Evolutionary conservation across 345 rosid genomes (phyloP), one percentile per base, ranked within the genome.

Genomic region (Hypericum androsaemum): DNA sequence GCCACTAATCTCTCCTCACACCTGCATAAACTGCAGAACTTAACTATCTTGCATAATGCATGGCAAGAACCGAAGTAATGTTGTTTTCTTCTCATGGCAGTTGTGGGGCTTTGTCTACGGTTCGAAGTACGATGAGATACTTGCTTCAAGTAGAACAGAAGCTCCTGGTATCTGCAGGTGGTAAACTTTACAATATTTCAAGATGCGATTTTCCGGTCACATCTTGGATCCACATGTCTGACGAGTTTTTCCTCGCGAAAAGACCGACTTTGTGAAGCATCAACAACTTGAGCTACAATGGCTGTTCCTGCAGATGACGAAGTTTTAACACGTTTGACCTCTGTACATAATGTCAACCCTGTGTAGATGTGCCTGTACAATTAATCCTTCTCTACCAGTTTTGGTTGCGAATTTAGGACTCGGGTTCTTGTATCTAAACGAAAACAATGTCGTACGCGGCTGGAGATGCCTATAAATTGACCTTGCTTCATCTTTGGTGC

Each of bases 91-190:
- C 6, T 36, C 45, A 32, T 44, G 60, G 71, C 80, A 92, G 98
- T 68, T 92, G 47, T 88, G 96, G 98, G 94, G 96, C 14, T 92
- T 92, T 64, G 89, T 88, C 3, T 69, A 84, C 62, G 83, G 79
- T 51, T 76, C 98, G 32, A 83, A 77, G 67, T 92, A 82, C 0
- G 98, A 92, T 49, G 98, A 92, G 69, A 61, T 85, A 22, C 83
- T 84, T 46, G 74, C 95, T 58, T 64, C 64, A 47, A 81, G 88
- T 77, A 73, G 70, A 75, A 78, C 58, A 8, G 81, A 61, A 58
- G 78, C 72, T 55, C 81, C 89, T 8, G 94, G 98, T 45, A 81
- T 88, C 39, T 79, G 82, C 80, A 79, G 94, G 39, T 92, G 92
- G 89, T 81, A 47, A 75, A 37, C 32, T 35, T 52, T 4, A 22